phyloP scores from a whole-genome alignment of 1,284 basidiomycete genomes.

The Termitomyces sp. region DNA sequence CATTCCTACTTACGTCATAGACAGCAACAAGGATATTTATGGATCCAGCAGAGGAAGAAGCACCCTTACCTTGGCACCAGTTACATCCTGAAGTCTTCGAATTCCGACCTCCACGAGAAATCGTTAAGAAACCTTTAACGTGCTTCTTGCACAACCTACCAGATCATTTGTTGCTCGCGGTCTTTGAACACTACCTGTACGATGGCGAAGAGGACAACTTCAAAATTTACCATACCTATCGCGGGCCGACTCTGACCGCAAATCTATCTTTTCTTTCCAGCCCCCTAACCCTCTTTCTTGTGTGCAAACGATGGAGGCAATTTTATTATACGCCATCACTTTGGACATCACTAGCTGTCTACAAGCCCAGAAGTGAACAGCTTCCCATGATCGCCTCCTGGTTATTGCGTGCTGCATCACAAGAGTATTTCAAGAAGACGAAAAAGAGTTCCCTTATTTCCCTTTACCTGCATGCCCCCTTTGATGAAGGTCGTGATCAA shows the following conservation, averaged over 20 bases:
- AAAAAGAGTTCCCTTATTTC: not conserved
- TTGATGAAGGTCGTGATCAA: not conserved
- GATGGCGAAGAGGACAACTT: not conserved
- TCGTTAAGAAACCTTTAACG: not conserved
- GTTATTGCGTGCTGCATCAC: constrained; percentile 8
- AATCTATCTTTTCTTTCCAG: not conserved
- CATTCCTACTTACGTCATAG: not conserved
- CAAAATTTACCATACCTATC: not conserved
- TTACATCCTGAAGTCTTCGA: not conserved
- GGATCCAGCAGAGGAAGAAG: no score
- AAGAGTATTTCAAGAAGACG: not conserved
- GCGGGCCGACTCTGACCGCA: not conserved
- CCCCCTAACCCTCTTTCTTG: constrained; percentile 8
- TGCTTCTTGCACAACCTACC: constrained; percentile 1
- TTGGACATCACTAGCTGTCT: constrained; percentile 15
- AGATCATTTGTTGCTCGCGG: not conserved
- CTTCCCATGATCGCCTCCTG: constrained; percentile 9
- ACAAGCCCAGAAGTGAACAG: constrained; percentile 7
- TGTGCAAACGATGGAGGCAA: constrained; percentile 15
- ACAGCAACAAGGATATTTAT: not conserved
- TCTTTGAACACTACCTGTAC: constrained; percentile 8
- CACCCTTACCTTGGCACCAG: not conserved
- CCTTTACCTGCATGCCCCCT: constrained; percentile 3
- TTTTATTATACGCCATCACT: constrained; percentile 6
- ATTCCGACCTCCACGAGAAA: not conserved